Conservation (phyloP, 768 basidiomycete species). For the Dacryopinax spathularia region DNA sequence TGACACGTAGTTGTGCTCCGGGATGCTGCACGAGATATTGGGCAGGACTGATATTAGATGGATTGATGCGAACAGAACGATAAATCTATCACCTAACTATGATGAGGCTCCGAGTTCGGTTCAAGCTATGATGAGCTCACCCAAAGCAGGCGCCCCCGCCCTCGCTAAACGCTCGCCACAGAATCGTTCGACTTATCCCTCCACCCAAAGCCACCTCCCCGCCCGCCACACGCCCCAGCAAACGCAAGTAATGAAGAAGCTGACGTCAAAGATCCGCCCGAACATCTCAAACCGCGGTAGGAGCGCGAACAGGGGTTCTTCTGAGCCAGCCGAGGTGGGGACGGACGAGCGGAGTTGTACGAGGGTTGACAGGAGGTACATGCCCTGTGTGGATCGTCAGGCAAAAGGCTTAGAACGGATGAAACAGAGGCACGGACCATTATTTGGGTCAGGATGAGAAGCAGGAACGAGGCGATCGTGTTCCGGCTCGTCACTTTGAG, state of each 20-base stretch:
- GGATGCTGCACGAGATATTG: too few species aligned
- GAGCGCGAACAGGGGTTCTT: constrained; percentile 47
- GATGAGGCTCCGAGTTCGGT: too few species aligned
- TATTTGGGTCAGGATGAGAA: constrained; percentile 63
- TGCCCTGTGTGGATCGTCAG: constrained; percentile 37
- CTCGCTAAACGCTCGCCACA: too few species aligned
- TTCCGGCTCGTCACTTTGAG: constrained; percentile 53
- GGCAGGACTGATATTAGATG: too few species aligned
- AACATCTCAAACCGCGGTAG: constrained; percentile 63
- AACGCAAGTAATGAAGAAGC: constrained; percentile 41
- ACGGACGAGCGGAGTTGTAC: constrained; percentile 72
- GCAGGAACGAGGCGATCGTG: constrained; percentile 58
- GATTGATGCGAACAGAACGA: too few species aligned
- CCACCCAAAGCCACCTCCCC: neutral
- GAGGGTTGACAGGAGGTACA: constrained; percentile 69
- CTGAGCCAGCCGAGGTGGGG: constrained; percentile 38
- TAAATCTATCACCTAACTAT: too few species aligned
- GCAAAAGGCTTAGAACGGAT: neutral
- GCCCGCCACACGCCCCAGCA: neutral
- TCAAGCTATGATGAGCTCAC: too few species aligned
- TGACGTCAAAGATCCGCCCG: constrained; percentile 57
- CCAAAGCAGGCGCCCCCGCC: too few species aligned
- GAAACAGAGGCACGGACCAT: constrained; percentile 40
- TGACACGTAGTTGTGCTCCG: too few species aligned
- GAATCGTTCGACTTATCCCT: too few species aligned